phyloP scores from a whole-genome alignment of 495 filamentous ascomycete genomes.

The Pseudevernia furfuracea region DNA sequence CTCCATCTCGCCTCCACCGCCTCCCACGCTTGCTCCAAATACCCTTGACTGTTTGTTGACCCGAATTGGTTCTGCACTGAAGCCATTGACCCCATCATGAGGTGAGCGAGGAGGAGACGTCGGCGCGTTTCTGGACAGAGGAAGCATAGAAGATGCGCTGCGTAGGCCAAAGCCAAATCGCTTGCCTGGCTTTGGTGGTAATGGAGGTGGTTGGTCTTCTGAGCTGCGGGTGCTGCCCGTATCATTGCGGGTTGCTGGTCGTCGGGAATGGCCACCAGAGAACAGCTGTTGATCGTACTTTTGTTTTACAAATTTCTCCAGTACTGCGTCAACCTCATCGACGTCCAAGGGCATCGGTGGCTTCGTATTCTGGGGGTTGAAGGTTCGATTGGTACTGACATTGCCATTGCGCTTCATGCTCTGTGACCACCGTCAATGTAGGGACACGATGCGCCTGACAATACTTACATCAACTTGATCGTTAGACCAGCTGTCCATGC shows the following conservation, averaged over 20 bases:
- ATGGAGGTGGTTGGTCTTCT: conserved; percentile 58
- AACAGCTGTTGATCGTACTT: conserved; percentile 72
- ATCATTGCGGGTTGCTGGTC: conserved; percentile 34
- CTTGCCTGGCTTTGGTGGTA: conserved; percentile 75
- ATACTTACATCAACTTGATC: conserved; percentile 86
- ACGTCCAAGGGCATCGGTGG: conserved; percentile 77
- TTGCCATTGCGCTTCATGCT: conserved; percentile 92
- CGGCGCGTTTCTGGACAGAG: conserved; percentile 34
- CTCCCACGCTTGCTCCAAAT: conserved; percentile 59
- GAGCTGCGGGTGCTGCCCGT: conserved; percentile 45
- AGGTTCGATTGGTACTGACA: conserved; percentile 69
- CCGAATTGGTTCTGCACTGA: conserved; percentile 26
- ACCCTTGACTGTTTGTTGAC: conserved; percentile 54
- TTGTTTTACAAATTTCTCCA: conserved; percentile 89
- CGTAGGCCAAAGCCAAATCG: conserved; percentile 67
- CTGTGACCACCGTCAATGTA: conserved; percentile 40
- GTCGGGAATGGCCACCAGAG: conserved; percentile 39
- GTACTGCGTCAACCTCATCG: conserved; percentile 83
- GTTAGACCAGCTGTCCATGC: conserved; percentile 92
- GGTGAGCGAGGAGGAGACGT: conserved; percentile 33
- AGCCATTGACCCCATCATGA: conserved; percentile 20
- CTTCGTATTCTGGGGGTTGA: conserved; percentile 75
- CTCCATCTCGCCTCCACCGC: conserved; percentile 51
- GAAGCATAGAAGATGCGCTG: conserved; percentile 63
- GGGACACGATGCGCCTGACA: background rate